Conservation (phyloP, 2,329 filamentous ascomycete species). For the Ceratocystis smalleyi region DNA sequence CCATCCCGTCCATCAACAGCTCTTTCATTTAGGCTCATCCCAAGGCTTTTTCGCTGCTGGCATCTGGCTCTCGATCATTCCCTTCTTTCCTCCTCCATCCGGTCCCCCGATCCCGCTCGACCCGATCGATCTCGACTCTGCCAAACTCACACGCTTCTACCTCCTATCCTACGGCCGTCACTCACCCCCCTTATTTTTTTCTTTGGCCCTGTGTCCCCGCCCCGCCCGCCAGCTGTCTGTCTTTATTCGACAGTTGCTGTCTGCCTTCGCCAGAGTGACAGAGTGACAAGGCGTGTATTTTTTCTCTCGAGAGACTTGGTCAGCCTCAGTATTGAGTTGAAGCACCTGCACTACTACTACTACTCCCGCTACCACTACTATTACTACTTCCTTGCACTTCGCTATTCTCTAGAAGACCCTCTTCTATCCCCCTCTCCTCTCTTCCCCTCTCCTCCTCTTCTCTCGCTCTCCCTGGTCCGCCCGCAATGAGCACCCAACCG, state of each 20-base stretch:
- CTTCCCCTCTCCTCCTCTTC: background rate
- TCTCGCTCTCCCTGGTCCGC: background rate
- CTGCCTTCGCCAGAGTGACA: slow-evolving; percentile 15
- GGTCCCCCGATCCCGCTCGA: background rate
- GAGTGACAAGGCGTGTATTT: no score
- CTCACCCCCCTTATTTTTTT: background rate
- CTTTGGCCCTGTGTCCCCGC: background rate
- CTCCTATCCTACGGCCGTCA: background rate
- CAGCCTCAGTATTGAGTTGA: no score
- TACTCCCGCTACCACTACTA: background rate
- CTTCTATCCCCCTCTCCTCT: background rate
- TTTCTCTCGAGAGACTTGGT: no score
- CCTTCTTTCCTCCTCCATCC: background rate
- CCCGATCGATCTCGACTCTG: background rate
- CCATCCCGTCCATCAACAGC: background rate
- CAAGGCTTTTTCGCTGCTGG: background rate
- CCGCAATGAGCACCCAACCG: slow-evolving; percentile 33
- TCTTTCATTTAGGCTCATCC: background rate
- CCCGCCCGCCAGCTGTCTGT: background rate
- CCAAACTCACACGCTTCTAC: background rate
- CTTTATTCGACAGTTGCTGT: slow-evolving; percentile 5
- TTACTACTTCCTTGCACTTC: slow-evolving; percentile 7
- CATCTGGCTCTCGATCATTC: background rate
- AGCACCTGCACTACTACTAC: no score
- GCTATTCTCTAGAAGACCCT: background rate